phyloP scores from a whole-genome alignment of 2,329 filamentous ascomycete genomes.

The Fusarium floridanum region DNA sequence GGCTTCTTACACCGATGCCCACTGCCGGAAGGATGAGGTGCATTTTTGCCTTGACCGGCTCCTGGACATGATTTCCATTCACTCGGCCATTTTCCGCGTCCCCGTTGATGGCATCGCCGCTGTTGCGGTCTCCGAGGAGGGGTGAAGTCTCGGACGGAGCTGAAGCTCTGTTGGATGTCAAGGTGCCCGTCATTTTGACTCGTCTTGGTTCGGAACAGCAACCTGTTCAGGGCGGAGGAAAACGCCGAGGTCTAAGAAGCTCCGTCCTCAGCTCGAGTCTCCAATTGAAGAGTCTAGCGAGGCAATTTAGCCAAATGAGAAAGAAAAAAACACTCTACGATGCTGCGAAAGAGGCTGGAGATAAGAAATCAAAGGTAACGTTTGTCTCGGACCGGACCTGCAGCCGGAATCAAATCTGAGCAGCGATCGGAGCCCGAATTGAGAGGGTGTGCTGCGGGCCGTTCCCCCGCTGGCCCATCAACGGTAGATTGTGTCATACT shows the following conservation, averaged over 20 bases:
- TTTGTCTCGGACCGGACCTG: constrained; percentile 11
- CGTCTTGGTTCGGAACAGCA: background rate
- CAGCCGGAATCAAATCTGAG: constrained; percentile 31
- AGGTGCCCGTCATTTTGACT: constrained; percentile 27
- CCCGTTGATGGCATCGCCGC: background rate
- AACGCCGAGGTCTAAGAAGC: background rate
- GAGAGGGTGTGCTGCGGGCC: constrained; percentile 12
- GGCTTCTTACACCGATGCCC: constrained; percentile 52
- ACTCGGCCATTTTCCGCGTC: constrained; percentile 30
- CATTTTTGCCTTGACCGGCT: constrained; percentile 51
- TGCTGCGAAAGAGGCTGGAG: background rate
- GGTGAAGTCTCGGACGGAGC: constrained; percentile 45
- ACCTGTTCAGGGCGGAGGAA: background rate
- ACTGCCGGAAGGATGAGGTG: constrained; percentile 54
- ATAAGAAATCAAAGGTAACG: background rate
- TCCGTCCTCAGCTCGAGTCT: background rate
- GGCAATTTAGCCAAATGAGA: background rate
- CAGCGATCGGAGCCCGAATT: constrained; percentile 11
- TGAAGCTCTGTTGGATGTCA: background rate
- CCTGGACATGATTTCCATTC: constrained; percentile 2
- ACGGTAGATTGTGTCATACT: constrained; percentile 25
- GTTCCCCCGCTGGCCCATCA: constrained; percentile 10
- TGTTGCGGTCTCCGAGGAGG: constrained; percentile 39
- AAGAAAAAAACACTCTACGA: background rate
- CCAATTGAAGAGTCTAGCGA: background rate